Percentiles rank a stretch among this genome's conserved stretches.
phyloP scores from a whole-genome alignment of 1,284 basidiomycete species.

The Ustilago sp. region DNA sequence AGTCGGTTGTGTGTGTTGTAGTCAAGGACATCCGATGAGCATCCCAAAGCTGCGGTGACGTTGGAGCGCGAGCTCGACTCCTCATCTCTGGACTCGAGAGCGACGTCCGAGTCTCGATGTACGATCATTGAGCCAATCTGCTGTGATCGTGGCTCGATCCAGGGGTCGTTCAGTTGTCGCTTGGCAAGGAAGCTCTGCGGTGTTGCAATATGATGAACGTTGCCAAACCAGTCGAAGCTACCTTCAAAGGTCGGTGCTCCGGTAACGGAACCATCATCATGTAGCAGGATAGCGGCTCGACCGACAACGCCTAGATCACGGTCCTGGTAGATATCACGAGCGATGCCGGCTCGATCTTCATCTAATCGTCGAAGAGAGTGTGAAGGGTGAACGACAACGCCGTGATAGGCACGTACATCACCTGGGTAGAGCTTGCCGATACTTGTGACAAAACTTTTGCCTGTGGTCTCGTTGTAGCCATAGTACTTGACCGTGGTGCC shows the following conservation, averaged over 20 bases:
- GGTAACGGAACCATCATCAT: conserved; percentile 54
- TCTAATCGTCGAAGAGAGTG: conserved; percentile 45
- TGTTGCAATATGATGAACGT: conserved; percentile 55
- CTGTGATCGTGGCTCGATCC: conserved; percentile 32
- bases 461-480: conserved; percentile 38
- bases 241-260: conserved; percentile 56
- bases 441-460: conserved; percentile 27
- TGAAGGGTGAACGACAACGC: conserved; percentile 56
- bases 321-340: conserved; percentile 47
- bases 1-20: conserved; percentile 58
- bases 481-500: conserved; percentile 54
- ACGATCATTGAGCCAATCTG: conserved; percentile 42
- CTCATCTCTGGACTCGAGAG: conserved; percentile 26
- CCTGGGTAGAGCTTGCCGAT: conserved; percentile 43
- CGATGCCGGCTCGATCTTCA: conserved; percentile 54
- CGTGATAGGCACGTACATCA: conserved; percentile 63
- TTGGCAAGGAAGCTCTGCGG: conserved; percentile 43
- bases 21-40: conserved; percentile 48
- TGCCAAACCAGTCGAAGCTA: conserved; percentile 60
- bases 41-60: conserved; percentile 30
- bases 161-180: conserved; percentile 39
- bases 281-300: conserved; percentile 57
- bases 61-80: conserved; percentile 3
- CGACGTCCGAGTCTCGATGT: conserved; percentile 59
- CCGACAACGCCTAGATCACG: conserved; percentile 54